A percentile compares a stretch with the other conserved stretches of the same genome.
Conservation (phyloP, 2,329 filamentous ascomycete species). For the Xenoacremonium recifei region DNA sequence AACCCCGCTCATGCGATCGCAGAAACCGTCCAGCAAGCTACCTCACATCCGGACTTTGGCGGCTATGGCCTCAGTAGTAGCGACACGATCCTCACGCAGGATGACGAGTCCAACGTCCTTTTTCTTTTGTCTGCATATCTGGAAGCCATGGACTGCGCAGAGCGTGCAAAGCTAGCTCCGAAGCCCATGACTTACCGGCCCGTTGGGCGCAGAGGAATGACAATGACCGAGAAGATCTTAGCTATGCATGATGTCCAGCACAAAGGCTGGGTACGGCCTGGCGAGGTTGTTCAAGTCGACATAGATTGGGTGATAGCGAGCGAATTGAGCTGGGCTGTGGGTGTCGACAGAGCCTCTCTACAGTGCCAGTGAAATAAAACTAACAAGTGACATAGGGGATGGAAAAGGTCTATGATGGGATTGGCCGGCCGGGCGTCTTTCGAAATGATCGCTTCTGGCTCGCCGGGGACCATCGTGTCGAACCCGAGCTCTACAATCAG, state of each 20-base stretch:
- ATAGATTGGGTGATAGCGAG: slow-evolving; percentile 47
- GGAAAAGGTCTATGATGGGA: slow-evolving; percentile 36
- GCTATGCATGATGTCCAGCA: slow-evolving; percentile 38
- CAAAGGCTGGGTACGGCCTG: slow-evolving; percentile 33
- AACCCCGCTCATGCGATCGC: not conserved
- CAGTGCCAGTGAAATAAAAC: not conserved
- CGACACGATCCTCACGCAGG: not conserved
- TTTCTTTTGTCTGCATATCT: not conserved
- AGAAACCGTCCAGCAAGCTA: not conserved
- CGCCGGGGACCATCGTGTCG: slow-evolving; percentile 46
- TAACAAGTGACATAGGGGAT: slow-evolving; percentile 26
- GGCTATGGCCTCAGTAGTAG: not conserved
- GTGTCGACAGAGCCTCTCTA: not conserved
- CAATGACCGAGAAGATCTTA: slow-evolving; percentile 44
- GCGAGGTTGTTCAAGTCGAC: slow-evolving; percentile 39
- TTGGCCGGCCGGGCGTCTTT: slow-evolving; percentile 42
- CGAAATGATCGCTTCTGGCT: slow-evolving; percentile 52
- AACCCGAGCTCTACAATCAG: slow-evolving; percentile 37
- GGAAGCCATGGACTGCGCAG: not conserved
- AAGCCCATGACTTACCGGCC: not conserved
- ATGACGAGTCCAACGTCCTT: not conserved
- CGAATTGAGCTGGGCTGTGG: slow-evolving; percentile 38
- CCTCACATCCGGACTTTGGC: not conserved
- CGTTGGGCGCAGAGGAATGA: slow-evolving; percentile 33
- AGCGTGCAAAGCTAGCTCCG: not conserved